phyloP scores from a whole-genome alignment of 352 stramenopile species.

The Pythium vanterpoolii region DNA sequence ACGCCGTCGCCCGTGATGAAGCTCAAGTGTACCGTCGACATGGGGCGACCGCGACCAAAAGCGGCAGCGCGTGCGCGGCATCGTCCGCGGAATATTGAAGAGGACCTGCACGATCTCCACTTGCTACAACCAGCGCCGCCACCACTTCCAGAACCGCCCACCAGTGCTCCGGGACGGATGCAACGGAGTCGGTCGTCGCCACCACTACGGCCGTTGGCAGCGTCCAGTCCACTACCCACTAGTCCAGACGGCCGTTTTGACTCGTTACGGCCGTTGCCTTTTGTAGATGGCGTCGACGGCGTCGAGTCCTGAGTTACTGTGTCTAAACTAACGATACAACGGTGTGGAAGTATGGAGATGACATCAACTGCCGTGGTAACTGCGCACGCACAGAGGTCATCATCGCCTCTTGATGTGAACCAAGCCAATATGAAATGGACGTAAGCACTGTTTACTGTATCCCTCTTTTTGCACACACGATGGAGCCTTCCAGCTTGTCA shows the following conservation, averaged over 20 bases:
- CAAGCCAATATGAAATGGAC: no score
- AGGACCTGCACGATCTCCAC: conserved; percentile 40
- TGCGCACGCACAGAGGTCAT: no score
- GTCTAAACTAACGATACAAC: neutral
- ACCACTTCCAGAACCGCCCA: neutral
- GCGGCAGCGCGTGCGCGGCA: conserved; percentile 41
- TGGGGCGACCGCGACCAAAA: conserved; percentile 70
- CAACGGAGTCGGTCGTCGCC: neutral
- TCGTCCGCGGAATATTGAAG: conserved; percentile 51
- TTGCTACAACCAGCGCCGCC: neutral
- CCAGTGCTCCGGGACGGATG: conserved; percentile 1
- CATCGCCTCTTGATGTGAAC: no score
- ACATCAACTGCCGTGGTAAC: no score
- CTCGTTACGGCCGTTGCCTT: conserved; percentile 2
- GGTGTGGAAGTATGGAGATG: neutral
- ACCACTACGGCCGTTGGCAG: conserved; percentile 5
- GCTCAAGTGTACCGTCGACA: conserved; percentile 72
- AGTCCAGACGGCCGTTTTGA: conserved; percentile 14
- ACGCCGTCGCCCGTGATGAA: conserved; percentile 82
- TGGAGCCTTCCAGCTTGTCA: no score
- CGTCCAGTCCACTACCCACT: conserved; percentile 6
- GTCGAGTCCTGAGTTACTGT: neutral
- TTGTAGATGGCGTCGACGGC: conserved; percentile 4
- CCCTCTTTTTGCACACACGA: no score
- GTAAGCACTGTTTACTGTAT: no score